A percentile compares a stretch with the other conserved stretches of the same genome.
Conservation (phyloP, 805 yeast genomes). For the Suhomyces sp. region DNA sequence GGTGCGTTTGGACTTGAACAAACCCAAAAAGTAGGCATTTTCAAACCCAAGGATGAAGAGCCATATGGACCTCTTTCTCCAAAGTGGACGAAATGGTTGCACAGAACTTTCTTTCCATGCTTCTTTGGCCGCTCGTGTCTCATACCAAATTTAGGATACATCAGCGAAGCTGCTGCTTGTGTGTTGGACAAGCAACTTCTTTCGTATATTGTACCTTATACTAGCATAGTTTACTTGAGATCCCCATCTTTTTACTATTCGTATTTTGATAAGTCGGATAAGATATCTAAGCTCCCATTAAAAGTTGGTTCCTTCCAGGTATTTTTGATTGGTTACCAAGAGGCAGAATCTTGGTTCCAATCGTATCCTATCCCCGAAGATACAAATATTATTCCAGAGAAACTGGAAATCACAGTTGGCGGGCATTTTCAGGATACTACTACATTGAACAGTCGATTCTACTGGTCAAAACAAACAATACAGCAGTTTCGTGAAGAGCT, state of each 20-base stretch:
- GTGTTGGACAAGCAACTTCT: conserved; percentile 60
- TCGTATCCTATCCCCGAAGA: conserved; percentile 54
- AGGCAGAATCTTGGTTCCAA: conserved; percentile 60
- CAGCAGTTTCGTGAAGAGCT: conserved; percentile 57
- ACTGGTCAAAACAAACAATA: conserved; percentile 53
- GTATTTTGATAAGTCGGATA: conserved; percentile 41
- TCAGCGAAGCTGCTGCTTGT: conserved; percentile 71
- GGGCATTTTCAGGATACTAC: conserved; percentile 1
- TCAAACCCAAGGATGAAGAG: conserved; percentile 79
- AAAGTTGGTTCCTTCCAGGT: conserved; percentile 70
- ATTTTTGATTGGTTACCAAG: conserved; percentile 56
- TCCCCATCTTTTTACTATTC: conserved; percentile 55
- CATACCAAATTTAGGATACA: conserved; percentile 70
- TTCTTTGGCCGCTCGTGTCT: conserved; percentile 73
- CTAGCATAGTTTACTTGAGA: conserved; percentile 53
- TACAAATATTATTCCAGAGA: conserved; percentile 16
- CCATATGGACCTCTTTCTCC: conserved; percentile 79
- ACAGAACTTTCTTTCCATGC: conserved; percentile 72
- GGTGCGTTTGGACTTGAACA: conserved; percentile 7
- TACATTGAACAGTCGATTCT: conserved; percentile 28
- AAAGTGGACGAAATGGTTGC: conserved; percentile 79
- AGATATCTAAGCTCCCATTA: conserved; percentile 29
- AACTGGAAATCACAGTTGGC: conserved; percentile 19
- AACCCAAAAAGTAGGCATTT: conserved; percentile 50
- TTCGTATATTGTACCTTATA: conserved; percentile 62